Evolutionary conservation across 306 rosid species (phyloP).

Genomic region (Malus fusca): DNA sequence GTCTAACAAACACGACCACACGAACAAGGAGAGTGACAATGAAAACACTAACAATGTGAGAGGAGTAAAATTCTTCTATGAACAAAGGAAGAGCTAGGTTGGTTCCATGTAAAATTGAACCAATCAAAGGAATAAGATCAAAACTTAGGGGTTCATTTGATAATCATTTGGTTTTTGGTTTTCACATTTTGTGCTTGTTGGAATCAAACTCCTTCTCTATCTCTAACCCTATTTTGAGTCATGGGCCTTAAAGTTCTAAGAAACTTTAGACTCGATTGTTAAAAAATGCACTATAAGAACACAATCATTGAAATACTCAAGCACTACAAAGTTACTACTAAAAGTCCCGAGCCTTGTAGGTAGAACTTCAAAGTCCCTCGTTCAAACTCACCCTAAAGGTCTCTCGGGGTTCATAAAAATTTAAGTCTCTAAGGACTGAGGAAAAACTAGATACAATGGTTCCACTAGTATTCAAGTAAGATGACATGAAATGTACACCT

Average conservation of each 20-base stretch:
- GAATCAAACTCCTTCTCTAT: too few species aligned
- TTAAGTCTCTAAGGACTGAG: not conserved
- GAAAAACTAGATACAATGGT: not conserved
- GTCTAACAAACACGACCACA: not conserved
- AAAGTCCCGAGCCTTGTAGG: not conserved
- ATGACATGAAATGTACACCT: not conserved
- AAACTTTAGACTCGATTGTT: not conserved
- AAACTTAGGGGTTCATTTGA: not conserved
- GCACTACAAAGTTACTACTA: not conserved
- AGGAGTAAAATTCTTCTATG: not conserved
- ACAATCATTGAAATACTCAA: not conserved
- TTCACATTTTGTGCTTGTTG: too few species aligned
- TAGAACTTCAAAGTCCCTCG: not conserved
- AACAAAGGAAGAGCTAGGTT: not conserved
- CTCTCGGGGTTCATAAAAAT: not conserved
- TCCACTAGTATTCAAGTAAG: slow-evolving; percentile 1
- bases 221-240: too few species aligned
- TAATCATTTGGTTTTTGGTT: too few species aligned
- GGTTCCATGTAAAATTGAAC: not conserved
- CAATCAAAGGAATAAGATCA: not conserved
- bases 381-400: not conserved
- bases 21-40: not conserved
- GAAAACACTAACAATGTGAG: not conserved
- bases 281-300: not conserved
- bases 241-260: too few species aligned